phyloP scores from a whole-genome alignment of 164 flowering plant species.

The Sextonia rubra region DNA sequence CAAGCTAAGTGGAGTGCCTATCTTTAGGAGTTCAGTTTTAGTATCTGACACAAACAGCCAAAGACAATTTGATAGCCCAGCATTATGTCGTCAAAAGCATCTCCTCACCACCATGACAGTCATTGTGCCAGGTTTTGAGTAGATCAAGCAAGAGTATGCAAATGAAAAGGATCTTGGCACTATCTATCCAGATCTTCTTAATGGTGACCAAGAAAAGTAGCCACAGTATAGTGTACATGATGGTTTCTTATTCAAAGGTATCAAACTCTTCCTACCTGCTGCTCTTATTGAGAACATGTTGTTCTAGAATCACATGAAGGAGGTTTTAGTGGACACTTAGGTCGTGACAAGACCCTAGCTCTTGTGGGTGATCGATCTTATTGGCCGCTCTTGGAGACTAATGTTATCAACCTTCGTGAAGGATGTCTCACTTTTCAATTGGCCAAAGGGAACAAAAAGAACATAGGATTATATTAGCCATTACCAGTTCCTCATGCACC shows the following conservation, averaged over 20 bases:
- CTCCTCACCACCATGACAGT: too few species aligned
- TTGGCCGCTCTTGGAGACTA: background rate
- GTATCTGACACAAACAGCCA: too few species aligned
- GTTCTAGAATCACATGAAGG: background rate
- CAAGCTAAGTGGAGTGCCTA: too few species aligned
- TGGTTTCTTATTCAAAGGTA: too few species aligned
- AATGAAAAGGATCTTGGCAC: too few species aligned
- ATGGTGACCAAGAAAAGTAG: background rate
- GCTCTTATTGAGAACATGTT: background rate
- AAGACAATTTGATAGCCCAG: too few species aligned
- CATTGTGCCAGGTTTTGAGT: too few species aligned
- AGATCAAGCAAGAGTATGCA: too few species aligned
- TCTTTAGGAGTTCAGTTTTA: too few species aligned
- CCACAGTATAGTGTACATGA: too few species aligned
- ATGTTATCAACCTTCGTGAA: too few species aligned
- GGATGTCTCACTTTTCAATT: background rate
- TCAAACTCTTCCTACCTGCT: background rate
- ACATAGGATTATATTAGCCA: background rate
- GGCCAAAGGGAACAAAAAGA: background rate
- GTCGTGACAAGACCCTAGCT: background rate
- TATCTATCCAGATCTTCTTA: background rate
- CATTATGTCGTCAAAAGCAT: too few species aligned
- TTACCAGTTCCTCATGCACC: background rate
- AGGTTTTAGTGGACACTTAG: background rate
- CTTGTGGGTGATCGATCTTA: background rate